Evolutionary conservation across 148 eudicot genomes (phyloP).

Genomic region (Amaranthus palmeri): DNA sequence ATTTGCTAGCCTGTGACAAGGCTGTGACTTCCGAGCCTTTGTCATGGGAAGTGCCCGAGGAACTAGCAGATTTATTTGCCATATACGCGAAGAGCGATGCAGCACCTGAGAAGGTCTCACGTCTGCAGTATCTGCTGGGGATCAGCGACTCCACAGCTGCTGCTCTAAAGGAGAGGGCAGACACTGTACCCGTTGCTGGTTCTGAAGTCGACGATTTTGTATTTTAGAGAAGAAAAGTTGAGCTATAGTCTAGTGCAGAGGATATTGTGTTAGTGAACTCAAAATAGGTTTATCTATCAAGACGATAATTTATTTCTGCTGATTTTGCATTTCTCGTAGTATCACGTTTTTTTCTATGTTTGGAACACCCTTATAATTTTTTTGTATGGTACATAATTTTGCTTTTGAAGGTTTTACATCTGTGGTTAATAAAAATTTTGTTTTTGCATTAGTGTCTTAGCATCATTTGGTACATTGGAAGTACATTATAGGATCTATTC

Average conservation of each 20-base stretch:
- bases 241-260: conserved; percentile 13
- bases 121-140: conserved; percentile 70
- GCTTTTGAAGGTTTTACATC: not conserved
- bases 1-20: conserved; percentile 88
- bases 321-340: not conserved
- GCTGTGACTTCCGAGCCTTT: conserved; percentile 76
- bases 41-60: conserved; percentile 78
- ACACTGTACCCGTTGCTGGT: conserved; percentile 29
- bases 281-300: conserved; percentile 6
- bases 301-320: not conserved
- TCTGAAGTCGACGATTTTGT: conserved; percentile 66
- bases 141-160: conserved; percentile 65
- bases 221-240: conserved; percentile 29
- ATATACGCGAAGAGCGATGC: conserved; percentile 55
- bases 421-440: not conserved
- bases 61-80: conserved; percentile 62
- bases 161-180: conserved; percentile 43
- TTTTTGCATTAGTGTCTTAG: not conserved
- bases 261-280: not conserved
- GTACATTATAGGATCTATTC: too few relatives aligned
- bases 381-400: conserved; percentile 12
- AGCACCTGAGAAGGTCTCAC: conserved; percentile 52
- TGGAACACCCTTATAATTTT: not conserved
- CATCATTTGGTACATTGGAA: not conserved
- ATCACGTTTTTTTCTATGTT: too few relatives aligned